These are phyloP conservation scores for Metroxylon sagu DNA, from an alignment of 176 grass and related monocot genomes.

Conservation along the genomic window DNA sequence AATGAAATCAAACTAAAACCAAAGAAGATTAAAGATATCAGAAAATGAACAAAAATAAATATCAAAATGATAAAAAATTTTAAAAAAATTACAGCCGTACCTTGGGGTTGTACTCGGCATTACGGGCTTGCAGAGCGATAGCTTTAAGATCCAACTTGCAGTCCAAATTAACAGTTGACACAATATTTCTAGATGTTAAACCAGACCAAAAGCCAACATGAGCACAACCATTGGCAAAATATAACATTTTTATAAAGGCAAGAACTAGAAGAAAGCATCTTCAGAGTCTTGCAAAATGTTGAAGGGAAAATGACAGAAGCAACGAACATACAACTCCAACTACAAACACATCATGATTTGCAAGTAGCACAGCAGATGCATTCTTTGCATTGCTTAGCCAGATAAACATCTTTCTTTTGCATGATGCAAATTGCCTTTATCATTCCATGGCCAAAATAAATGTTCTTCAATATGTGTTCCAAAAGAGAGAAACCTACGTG, in stretches of 20 bases:
- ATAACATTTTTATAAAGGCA: background rate
- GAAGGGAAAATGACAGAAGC: too few species aligned
- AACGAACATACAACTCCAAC: too few species aligned
- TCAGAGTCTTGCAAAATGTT: too few species aligned
- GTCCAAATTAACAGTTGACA: constrained; percentile 96
- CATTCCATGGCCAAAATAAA: too few species aligned
- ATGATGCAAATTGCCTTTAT: too few species aligned
- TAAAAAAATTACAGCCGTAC: constrained; percentile 22
- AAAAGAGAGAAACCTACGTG: too few species aligned
- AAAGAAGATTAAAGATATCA: background rate
- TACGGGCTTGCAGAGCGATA: constrained; percentile 89
- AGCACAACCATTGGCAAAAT: background rate
- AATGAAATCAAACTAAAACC: too few species aligned
- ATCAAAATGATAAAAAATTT: background rate
- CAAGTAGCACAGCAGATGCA: too few species aligned
- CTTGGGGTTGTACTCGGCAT: constrained; percentile 98
- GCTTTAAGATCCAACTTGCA: constrained; percentile 93
- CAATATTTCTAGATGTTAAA: constrained; percentile 60
- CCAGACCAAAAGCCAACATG: constrained; percentile 7
- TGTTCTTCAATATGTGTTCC: too few species aligned
- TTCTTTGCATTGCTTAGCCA: too few species aligned
- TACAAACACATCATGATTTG: too few species aligned
- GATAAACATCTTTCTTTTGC: too few species aligned
- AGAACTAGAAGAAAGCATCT: background rate
- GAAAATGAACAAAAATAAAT: background rate